phyloP scores from a whole-genome alignment of 2,329 filamentous ascomycete genomes.

The Fusarium xylarioides region DNA sequence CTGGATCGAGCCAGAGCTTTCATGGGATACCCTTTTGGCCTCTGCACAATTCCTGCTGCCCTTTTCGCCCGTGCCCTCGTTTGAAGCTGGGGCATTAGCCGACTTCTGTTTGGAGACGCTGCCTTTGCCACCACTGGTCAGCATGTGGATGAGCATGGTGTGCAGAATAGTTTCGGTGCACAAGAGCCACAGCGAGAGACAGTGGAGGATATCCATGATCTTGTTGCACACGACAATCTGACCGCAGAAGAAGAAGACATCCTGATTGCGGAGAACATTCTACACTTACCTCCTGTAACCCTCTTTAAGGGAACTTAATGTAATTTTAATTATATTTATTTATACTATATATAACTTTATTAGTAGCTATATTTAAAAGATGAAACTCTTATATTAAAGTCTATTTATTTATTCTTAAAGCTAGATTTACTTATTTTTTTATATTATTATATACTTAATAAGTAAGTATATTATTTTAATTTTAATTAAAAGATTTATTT shows the following conservation, averaged over 20 bases:
- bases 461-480: too few species aligned
- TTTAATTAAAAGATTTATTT: too few species aligned
- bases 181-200: not conserved
- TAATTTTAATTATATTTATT: too few species aligned
- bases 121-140: not conserved
- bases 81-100: not conserved
- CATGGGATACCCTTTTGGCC: not conserved
- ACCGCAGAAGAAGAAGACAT: not conserved
- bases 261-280: not conserved
- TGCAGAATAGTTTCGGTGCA: not conserved
- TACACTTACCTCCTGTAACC: not conserved
- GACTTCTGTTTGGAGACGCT: not conserved
- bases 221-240: not conserved
- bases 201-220: not conserved
- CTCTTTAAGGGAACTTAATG: too few species aligned
- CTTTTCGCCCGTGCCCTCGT: not conserved
- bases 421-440: too few species aligned
- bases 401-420: too few species aligned
- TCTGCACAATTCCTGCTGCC: not conserved
- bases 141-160: not conserved
- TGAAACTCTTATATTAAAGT: too few species aligned
- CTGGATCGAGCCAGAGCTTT: not conserved
- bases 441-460: too few species aligned
- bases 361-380: too few species aligned
- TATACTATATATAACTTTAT: too few species aligned